Evolutionary conservation across 306 rosid species (phyloP).

Genomic region (Citrullus amarus): DNA sequence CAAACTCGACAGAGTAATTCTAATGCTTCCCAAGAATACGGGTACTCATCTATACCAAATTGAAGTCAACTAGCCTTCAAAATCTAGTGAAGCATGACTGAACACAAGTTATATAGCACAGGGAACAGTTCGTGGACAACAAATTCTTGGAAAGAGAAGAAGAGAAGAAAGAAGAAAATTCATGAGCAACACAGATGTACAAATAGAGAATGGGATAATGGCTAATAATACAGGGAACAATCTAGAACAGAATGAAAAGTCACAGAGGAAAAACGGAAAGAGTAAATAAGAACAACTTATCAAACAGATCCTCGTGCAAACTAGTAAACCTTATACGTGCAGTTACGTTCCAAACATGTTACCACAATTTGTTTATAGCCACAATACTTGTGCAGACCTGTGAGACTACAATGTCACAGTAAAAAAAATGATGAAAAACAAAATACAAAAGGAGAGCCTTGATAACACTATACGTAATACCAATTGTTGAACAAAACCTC

Average conservation of each 20-base stretch:
- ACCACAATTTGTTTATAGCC: neutral
- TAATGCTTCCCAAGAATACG: neutral
- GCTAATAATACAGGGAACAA: neutral
- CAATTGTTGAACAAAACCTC: neutral
- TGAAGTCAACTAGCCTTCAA: neutral
- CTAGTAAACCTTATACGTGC: neutral
- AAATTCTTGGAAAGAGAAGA: neutral
- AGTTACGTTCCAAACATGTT: neutral
- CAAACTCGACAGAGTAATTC: neutral
- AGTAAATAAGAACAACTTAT: neutral
- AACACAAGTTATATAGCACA: neutral
- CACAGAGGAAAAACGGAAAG: neutral
- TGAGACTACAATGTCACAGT: neutral
- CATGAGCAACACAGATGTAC: neutral
- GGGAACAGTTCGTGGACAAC: neutral
- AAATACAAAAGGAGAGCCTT: neutral
- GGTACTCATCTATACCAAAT: neutral
- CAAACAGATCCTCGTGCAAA: neutral
- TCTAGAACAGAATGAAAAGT: neutral
- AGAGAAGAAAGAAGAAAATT: neutral
- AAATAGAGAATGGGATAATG: neutral
- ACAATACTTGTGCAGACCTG: neutral
- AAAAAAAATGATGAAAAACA: neutral
- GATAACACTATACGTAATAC: neutral
- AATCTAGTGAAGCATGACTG: neutral